phyloP scores from a whole-genome alignment of 179 eudicot species.

The Actinidia arguta region DNA sequence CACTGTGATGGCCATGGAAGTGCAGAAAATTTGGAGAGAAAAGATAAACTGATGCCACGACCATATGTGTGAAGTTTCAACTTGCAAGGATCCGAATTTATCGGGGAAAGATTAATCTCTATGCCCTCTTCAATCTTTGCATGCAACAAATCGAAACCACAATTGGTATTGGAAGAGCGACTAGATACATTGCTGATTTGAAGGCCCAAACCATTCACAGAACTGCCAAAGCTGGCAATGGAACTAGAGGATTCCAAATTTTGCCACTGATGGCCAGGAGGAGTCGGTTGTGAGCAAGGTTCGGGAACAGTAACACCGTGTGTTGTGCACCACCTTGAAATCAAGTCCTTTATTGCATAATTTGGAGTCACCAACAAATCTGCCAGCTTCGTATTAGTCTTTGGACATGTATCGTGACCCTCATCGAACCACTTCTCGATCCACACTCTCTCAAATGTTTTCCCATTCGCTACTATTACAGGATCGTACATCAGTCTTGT shows the following conservation, averaged over 20 bases:
- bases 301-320: slow-evolving; percentile 40
- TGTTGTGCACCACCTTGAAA: slow-evolving; percentile 60
- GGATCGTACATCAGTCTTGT: slow-evolving; percentile 76
- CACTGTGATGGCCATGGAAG: slow-evolving; percentile 78
- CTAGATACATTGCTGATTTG: slow-evolving; percentile 62
- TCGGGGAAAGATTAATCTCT: slow-evolving; percentile 20
- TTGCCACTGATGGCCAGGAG: slow-evolving; percentile 38
- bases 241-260: slow-evolving; percentile 50
- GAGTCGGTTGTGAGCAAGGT: slow-evolving; percentile 32
- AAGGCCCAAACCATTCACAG: slow-evolving; percentile 61
- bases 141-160: slow-evolving; percentile 34
- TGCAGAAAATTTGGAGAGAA: slow-evolving; percentile 44
- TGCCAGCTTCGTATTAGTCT: slow-evolving; percentile 51
- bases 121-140: slow-evolving; percentile 26
- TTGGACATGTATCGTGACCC: slow-evolving; percentile 77
- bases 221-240: slow-evolving; percentile 57
- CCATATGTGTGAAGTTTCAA: slow-evolving; percentile 29
- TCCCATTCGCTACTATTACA: slow-evolving; percentile 78
- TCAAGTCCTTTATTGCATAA: slow-evolving; percentile 53
- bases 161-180: slow-evolving; percentile 52
- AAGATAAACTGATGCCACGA: slow-evolving; percentile 35
- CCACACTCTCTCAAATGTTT: slow-evolving; percentile 75
- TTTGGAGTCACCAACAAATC: slow-evolving; percentile 58
- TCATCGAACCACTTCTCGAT: slow-evolving; percentile 85
- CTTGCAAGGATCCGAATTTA: slow-evolving; percentile 22